These are phyloP conservation scores for Clavaria fumosa DNA, from an alignment of 768 basidiomycete species.

Conservation along the genomic window DNA sequence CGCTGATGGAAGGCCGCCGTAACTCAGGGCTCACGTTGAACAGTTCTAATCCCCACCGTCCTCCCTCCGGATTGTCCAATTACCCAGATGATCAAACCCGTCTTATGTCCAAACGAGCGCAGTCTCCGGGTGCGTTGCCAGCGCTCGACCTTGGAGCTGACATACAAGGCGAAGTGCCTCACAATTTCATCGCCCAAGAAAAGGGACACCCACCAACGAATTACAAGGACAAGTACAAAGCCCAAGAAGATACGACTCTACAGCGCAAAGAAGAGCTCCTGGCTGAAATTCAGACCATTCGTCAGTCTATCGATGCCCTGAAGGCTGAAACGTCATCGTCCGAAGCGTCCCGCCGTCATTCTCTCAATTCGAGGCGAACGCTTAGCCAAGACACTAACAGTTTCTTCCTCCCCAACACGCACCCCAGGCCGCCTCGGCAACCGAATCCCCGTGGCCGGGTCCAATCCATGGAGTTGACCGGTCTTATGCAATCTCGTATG, in stretches of 20 bases:
- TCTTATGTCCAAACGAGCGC: constrained; percentile 31
- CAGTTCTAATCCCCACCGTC: constrained; percentile 38
- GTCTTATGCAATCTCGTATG: constrained; percentile 27
- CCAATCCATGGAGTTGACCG: constrained; percentile 58
- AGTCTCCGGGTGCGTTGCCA: constrained; percentile 45
- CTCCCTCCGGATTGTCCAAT: constrained; percentile 56
- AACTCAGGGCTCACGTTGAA: constrained; percentile 37
- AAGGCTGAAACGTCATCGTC: constrained; percentile 58
- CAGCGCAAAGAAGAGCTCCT: constrained; percentile 58
- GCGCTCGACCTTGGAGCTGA: constrained; percentile 60
- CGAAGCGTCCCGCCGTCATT: constrained; percentile 46
- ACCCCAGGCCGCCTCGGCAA: constrained; percentile 56
- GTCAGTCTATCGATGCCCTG: constrained; percentile 62
- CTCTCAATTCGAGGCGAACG: constrained; percentile 51
- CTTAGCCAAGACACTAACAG: constrained; percentile 50
- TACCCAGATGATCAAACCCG: constrained; percentile 47
- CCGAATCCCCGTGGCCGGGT: constrained; percentile 52
- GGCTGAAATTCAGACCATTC: constrained; percentile 65
- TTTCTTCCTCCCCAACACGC: constrained; percentile 34
- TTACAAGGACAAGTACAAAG: constrained; percentile 19
- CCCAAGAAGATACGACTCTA: constrained; percentile 38
- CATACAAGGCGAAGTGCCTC: constrained; percentile 62
- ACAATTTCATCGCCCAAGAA: constrained; percentile 44
- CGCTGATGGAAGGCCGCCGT: constrained; percentile 40
- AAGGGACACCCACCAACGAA: constrained; percentile 19